Evolutionary conservation across 768 basidiomycete species (phyloP).

Genomic region (Macrolepiota fuliginosa): DNA sequence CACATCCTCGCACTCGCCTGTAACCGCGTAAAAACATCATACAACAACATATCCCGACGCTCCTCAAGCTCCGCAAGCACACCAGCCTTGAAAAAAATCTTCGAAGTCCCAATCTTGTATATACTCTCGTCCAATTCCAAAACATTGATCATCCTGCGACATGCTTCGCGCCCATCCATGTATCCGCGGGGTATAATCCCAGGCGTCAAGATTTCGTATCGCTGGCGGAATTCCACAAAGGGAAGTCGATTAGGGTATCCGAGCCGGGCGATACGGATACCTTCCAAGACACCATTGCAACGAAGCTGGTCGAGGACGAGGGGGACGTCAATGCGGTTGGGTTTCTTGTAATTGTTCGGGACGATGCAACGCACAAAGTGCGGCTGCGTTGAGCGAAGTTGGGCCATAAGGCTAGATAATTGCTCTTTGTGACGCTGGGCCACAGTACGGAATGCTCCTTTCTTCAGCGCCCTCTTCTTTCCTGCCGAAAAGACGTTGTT

Average conservation of each 20-base stretch:
- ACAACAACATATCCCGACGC: slow-evolving; percentile 81
- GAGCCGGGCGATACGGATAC: slow-evolving; percentile 94
- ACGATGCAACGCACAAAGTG: slow-evolving; percentile 99
- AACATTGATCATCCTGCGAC: slow-evolving; percentile 84
- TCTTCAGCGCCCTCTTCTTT: slow-evolving; percentile 81
- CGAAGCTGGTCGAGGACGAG: slow-evolving; percentile 94
- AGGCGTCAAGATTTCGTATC: slow-evolving; percentile 94
- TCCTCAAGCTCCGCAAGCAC: slow-evolving; percentile 96
- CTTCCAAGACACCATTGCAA: slow-evolving; percentile 98
- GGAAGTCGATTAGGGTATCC: slow-evolving; percentile 97
- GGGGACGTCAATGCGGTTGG: slow-evolving; percentile 88
- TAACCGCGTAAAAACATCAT: slow-evolving; percentile 82
- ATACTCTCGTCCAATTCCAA: slow-evolving; percentile 82
- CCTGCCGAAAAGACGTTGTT: slow-evolving; percentile 42
- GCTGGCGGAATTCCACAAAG: slow-evolving; percentile 95
- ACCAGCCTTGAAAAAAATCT: slow-evolving; percentile 99
- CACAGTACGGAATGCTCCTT: slow-evolving; percentile 95
- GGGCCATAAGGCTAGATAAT: slow-evolving; percentile 84
- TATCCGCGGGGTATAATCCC: slow-evolving; percentile 93
- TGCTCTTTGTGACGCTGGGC: slow-evolving; percentile 96
- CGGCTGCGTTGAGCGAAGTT: slow-evolving; percentile 91
- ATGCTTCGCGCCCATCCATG: slow-evolving; percentile 97
- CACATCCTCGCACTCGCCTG: slow-evolving; percentile 87
- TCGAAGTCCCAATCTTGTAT: slow-evolving; percentile 93
- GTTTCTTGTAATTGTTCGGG: slow-evolving; percentile 89